Percentiles rank a stretch among this genome's conserved stretches.
Evolutionary conservation across 352 stramenopile species (phyloP).

Genomic region (Pythium aquatile): DNA sequence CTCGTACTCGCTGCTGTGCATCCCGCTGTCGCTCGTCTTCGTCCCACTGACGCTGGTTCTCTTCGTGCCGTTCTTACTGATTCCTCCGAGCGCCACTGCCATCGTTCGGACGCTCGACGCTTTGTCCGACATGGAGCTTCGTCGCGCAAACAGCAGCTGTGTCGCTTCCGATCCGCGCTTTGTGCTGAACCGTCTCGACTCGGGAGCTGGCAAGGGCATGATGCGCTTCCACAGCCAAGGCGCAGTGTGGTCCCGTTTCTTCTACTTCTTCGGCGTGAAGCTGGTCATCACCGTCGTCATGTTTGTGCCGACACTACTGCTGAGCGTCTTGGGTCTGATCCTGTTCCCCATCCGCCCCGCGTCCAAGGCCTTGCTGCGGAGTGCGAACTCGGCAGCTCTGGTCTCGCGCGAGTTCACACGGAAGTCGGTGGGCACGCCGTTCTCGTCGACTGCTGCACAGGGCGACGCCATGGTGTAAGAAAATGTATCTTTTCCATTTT

Average conservation of each 20-base stretch:
- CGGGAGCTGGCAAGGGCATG: slow-evolving; percentile 23
- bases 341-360: slow-evolving; percentile 54
- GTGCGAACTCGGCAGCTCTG: slow-evolving; percentile 48
- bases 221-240: slow-evolving; percentile 60
- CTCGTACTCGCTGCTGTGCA: slow-evolving; percentile 53
- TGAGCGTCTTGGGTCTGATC: slow-evolving; percentile 50
- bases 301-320: slow-evolving; percentile 51
- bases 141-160: slow-evolving; percentile 67
- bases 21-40: slow-evolving; percentile 56
- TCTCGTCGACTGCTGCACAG: slow-evolving; percentile 25
- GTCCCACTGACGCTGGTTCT: slow-evolving; percentile 55
- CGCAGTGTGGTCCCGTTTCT: slow-evolving; percentile 63
- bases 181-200: slow-evolving; percentile 55
- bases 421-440: slow-evolving; percentile 52
- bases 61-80: slow-evolving; percentile 55
- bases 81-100: slow-evolving; percentile 47
- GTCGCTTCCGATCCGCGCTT: slow-evolving; percentile 46
- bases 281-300: slow-evolving; percentile 59
- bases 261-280: slow-evolving; percentile 67
- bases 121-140: slow-evolving; percentile 75
- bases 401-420: slow-evolving; percentile 74
- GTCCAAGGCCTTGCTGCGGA: slow-evolving; percentile 38
- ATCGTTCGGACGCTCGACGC: slow-evolving; percentile 62
- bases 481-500: slow-evolving; percentile 8
- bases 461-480: slow-evolving; percentile 26